Conservation (phyloP, 139 green algal species). For the Tetraselmis striata region DNA sequence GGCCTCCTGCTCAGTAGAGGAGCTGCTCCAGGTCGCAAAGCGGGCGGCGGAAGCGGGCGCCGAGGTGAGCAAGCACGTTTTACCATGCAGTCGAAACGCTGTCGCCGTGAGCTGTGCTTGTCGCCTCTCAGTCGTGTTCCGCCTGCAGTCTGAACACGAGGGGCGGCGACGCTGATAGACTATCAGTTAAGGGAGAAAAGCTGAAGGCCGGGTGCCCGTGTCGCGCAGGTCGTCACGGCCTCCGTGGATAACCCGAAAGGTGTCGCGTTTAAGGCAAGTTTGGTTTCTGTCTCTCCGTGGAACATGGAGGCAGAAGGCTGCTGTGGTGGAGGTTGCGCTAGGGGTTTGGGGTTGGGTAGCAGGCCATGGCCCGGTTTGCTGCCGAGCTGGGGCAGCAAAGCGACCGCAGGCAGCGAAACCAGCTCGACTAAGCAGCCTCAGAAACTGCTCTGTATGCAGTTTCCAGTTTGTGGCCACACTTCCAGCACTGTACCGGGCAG, state of each 20-base stretch:
- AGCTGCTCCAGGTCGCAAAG: slow-evolving; percentile 42
- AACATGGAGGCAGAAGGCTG: too few relatives aligned
- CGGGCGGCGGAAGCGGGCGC: slow-evolving; percentile 38
- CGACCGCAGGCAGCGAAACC: background rate
- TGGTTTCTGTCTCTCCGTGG: too few relatives aligned
- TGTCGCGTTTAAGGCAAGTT: background rate
- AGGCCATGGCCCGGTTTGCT: too few relatives aligned
- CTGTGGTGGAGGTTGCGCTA: background rate
- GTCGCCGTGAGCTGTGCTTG: background rate
- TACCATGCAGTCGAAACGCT: background rate
- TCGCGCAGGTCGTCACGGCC: slow-evolving; percentile 53
- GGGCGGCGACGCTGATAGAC: too few relatives aligned
- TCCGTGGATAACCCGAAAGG: slow-evolving; percentile 51
- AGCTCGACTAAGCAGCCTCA: background rate
- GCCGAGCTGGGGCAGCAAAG: too few relatives aligned
- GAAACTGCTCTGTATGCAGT: background rate
- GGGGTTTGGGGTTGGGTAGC: too few relatives aligned
- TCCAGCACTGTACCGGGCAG: background rate
- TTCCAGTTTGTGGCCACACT: background rate
- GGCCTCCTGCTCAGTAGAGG: too few relatives aligned
- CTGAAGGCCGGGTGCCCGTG: background rate
- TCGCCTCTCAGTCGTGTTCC: background rate
- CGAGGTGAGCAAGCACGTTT: slow-evolving; percentile 10
- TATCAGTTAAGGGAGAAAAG: too few relatives aligned
- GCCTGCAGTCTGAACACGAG: too few relatives aligned